These are phyloP conservation scores for Xylariaceae sp. DNA, from an alignment of 2,329 filamentous ascomycete species.

Conservation along the genomic window DNA sequence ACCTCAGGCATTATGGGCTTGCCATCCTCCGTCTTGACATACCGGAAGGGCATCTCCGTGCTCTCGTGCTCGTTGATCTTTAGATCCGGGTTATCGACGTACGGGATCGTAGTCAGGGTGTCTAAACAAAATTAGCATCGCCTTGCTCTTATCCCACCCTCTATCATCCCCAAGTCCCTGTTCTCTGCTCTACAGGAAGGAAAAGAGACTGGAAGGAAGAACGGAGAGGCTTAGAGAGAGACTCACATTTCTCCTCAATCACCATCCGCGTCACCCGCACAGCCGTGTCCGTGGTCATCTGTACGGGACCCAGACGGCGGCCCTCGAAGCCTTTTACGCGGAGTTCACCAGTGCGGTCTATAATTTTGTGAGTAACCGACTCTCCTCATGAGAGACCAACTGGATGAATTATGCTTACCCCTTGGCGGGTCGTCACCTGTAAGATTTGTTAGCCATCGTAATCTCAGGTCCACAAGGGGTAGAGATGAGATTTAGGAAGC, in stretches of 20 bases:
- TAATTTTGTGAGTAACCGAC: not conserved
- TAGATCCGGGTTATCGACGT: constrained; percentile 84
- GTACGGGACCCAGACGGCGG: constrained; percentile 79
- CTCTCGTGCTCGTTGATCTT: constrained; percentile 87
- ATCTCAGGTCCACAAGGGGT: not conserved
- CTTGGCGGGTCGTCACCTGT: constrained; percentile 87
- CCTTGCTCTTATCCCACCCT: no score
- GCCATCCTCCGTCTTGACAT: constrained; percentile 70
- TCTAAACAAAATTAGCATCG: not conserved
- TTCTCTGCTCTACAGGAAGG: no score
- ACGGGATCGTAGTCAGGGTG: constrained; percentile 70
- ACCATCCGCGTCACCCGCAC: constrained; percentile 90
- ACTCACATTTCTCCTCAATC: constrained; percentile 70
- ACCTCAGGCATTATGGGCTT: constrained; percentile 90
- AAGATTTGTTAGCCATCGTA: not conserved
- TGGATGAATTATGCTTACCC: constrained; percentile 49
- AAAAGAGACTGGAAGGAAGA: no score
- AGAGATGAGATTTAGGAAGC: not conserved
- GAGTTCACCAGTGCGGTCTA: constrained; percentile 95
- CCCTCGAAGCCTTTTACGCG: constrained; percentile 89
- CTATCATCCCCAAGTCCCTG: no score
- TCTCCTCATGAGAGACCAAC: not conserved
- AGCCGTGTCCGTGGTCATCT: constrained; percentile 98
- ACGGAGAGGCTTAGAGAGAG: no score
- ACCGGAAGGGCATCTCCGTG: constrained; percentile 97